A percentile compares a stretch with the other conserved stretches of the same genome.
Evolutionary conservation across 306 rosid genomes (phyloP).

Genomic region (Vigna trinervia): DNA sequence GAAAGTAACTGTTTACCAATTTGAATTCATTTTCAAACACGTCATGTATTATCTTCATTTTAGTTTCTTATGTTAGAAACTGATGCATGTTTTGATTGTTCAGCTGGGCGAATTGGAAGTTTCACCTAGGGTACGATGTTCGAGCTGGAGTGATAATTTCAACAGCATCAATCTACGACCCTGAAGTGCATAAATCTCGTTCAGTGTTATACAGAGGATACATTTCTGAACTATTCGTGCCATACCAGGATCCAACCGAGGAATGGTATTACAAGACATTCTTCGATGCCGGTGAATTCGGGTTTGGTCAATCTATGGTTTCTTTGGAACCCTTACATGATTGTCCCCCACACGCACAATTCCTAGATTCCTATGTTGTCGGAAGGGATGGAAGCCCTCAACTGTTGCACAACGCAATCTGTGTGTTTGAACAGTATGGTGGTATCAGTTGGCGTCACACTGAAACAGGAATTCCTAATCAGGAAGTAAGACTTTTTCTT

Average conservation of each 20-base stretch:
- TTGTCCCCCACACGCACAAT: slow-evolving; percentile 48
- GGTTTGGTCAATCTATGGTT: slow-evolving; percentile 49
- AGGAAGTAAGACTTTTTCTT: slow-evolving; percentile 2
- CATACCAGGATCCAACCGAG: slow-evolving; percentile 52
- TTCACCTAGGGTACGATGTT: slow-evolving; percentile 44
- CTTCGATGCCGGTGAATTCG: slow-evolving; percentile 52
- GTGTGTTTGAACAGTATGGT: slow-evolving; percentile 51
- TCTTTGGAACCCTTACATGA: slow-evolving; percentile 45
- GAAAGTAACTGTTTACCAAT: no score
- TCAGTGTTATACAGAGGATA: slow-evolving; percentile 48
- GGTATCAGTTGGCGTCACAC: slow-evolving; percentile 52
- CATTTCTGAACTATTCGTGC: slow-evolving; percentile 49
- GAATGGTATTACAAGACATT: slow-evolving; percentile 55
- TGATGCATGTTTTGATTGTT: not conserved
- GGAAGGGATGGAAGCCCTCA: slow-evolving; percentile 31
- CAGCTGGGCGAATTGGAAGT: slow-evolving; percentile 56
- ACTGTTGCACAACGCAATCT: slow-evolving; percentile 46
- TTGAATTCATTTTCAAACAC: no score
- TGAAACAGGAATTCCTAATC: slow-evolving; percentile 43
- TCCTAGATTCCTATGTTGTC: slow-evolving; percentile 27
- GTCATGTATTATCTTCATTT: no score
- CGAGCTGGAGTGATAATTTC: slow-evolving; percentile 48
- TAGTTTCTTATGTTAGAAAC: no score
- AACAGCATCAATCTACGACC: slow-evolving; percentile 47
- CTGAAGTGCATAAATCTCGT: slow-evolving; percentile 42